Base-by-base conservation (phyloP, 1,284 basidiomycete species). In the Tremellales sp. region DNA sequence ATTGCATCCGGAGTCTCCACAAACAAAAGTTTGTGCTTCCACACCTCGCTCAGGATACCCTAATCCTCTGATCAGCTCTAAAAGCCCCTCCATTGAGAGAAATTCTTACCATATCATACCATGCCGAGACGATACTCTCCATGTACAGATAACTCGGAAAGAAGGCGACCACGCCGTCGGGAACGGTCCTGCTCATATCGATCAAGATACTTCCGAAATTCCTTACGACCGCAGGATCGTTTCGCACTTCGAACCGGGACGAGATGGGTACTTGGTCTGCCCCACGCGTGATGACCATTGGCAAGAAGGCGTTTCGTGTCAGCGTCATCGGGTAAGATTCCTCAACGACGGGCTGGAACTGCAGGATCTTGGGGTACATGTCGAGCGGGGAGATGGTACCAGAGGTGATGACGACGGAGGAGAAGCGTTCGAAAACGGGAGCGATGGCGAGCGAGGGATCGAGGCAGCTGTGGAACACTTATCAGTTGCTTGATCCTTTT, bases 111-210 rank as follows among this genome's bases (percentile, higher is more conserved):
- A 99, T 98, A 70, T 99, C 95, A 70, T 97, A 97, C 95, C 95
- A 99, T 12, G 95, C 95, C 2, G 92, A 91, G 18, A 98, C 95
- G 56, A 99, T 99, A 28, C 89, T 93, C 74, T 99, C 95, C 95
- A 99, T 99, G 74, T 99, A 99, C 22, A 99, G 81, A 75, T 99
- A 99, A 68, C 88, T 93, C 14, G 95, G 95, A 75, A 99, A 99
- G 80, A 99, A 99, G 7, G 93, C 94, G 27, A 97, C 95, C 52
- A 99, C 88, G n/a, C 95, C 95, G 71, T 99, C 95, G 5, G 95
- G 95, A 0, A 98, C 91, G 45, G 90, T 91, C 70, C 93, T 94
- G 72, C 89, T 89, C 75, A 97, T 97, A 72, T 99, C 95, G 62
- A 97, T 85, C 29, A 99, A 81, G 71, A 99, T 97, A 66, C 87